A percentile compares a stretch with the other conserved stretches of the same genome.
These are phyloP conservation scores for Gynochthodes officinalis DNA, from an alignment of 257 asterid species.

Conservation along the genomic window DNA sequence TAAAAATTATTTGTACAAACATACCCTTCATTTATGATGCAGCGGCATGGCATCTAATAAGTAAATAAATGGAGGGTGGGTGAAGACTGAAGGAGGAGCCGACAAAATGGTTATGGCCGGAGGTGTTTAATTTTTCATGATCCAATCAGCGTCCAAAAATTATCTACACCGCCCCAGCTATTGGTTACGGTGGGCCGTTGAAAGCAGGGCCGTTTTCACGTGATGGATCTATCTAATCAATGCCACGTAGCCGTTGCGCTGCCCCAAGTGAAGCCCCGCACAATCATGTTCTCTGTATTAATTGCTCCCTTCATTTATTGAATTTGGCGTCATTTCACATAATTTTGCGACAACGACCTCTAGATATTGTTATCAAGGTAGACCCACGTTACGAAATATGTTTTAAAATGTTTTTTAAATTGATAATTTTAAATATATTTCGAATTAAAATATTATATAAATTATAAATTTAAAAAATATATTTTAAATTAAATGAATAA, in stretches of 20 bases:
- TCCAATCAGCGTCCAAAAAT: background rate
- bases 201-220: constrained; percentile 22
- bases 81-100: no score
- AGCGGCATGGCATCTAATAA: background rate
- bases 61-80: constrained; percentile 4
- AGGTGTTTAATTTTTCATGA: background rate
- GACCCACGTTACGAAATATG: no score
- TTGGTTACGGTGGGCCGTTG: constrained; percentile 4
- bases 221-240: constrained; percentile 8
- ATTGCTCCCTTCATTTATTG: background rate
- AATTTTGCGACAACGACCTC: no score
- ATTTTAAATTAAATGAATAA: no score
- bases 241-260: constrained; percentile 8
- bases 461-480: no score
- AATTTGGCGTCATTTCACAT: no score
- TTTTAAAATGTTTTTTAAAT: no score
- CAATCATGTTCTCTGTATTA: background rate
- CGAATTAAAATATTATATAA: no score
- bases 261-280: constrained; percentile 5
- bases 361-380: no score
- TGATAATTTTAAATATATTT: no score
- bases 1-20: no score
- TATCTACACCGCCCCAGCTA: background rate
- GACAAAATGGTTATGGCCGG: background rate
- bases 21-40: background rate